phyloP scores from a whole-genome alignment of 164 flowering plant species.

The Hamamelis virginiana region DNA sequence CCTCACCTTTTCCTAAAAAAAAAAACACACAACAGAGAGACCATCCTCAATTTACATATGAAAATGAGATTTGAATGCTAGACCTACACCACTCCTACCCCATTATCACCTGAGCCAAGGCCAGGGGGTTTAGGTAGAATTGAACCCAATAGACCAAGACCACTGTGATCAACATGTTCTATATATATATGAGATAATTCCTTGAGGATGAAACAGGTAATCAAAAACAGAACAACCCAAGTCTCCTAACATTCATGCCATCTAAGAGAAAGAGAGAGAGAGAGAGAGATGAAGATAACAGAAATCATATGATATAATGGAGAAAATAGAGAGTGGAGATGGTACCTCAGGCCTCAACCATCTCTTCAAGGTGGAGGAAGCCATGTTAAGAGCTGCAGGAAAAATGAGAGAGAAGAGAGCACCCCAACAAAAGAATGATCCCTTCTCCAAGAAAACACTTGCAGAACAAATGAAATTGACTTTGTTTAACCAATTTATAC shows the following conservation, averaged over 20 bases:
- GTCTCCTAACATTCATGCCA: background rate
- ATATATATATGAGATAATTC: too few species aligned
- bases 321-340: background rate
- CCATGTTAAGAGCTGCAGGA: background rate
- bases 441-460: conserved; percentile 6
- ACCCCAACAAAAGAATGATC: background rate
- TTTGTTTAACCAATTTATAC: background rate
- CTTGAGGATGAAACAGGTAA: too few species aligned
- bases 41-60: background rate
- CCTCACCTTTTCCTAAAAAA: too few species aligned
- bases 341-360: conserved; percentile 40
- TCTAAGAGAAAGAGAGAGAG: background rate
- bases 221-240: background rate
- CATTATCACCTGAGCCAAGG: too few species aligned
- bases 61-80: too few species aligned
- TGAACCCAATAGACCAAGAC: too few species aligned
- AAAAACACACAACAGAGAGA: background rate
- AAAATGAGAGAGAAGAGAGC: conserved; percentile 1
- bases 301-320: too few species aligned
- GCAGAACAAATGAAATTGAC: background rate
- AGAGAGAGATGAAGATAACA: background rate
- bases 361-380: conserved; percentile 13
- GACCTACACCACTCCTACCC: too few species aligned
- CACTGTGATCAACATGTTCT: too few species aligned
- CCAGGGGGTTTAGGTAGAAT: too few species aligned